These are phyloP conservation scores for Glutinoglossum americanum DNA, from an alignment of 495 filamentous ascomycete genomes.

Conservation along the genomic window DNA sequence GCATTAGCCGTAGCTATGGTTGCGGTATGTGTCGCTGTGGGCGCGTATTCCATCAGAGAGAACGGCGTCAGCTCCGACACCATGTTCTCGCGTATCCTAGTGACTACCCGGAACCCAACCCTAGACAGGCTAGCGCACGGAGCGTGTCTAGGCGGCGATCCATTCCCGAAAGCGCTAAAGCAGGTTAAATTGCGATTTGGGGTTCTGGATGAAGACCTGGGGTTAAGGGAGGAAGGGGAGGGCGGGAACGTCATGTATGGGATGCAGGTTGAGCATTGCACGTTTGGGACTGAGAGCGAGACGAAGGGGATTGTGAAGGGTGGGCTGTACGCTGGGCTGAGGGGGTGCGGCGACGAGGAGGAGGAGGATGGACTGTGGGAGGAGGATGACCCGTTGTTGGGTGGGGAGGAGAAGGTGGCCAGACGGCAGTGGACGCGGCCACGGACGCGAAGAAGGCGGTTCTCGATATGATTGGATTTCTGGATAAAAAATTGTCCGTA, in stretches of 20 bases:
- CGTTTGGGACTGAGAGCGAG: not conserved
- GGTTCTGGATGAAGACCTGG: conserved; percentile 8
- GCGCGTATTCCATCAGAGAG: conserved; percentile 12
- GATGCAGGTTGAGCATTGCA: not conserved
- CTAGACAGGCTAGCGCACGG: conserved; percentile 18
- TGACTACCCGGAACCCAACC: conserved; percentile 20
- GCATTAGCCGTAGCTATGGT: conserved; percentile 15
- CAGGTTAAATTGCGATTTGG: conserved; percentile 18
- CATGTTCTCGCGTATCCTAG: conserved; percentile 21
- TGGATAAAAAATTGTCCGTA: too few relatives aligned
- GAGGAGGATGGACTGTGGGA: too few relatives aligned
- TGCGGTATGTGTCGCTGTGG: conserved; percentile 13
- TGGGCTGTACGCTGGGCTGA: not conserved
- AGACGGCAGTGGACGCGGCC: too few relatives aligned
- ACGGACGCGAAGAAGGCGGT: not conserved
- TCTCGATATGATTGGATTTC: not conserved
- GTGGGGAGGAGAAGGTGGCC: not conserved
- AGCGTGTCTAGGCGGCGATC: conserved; percentile 20
- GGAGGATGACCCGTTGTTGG: too few relatives aligned
- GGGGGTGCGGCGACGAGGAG: not conserved
- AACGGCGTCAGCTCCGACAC: conserved; percentile 21
- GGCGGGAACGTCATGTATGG: not conserved
- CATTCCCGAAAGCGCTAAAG: conserved; percentile 17
- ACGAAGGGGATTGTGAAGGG: not conserved
- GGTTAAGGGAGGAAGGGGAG: not conserved